These are phyloP conservation scores for Trichophyton verrucosum DNA, from an alignment of 2,329 filamentous ascomycete species.

Conservation along the genomic window DNA sequence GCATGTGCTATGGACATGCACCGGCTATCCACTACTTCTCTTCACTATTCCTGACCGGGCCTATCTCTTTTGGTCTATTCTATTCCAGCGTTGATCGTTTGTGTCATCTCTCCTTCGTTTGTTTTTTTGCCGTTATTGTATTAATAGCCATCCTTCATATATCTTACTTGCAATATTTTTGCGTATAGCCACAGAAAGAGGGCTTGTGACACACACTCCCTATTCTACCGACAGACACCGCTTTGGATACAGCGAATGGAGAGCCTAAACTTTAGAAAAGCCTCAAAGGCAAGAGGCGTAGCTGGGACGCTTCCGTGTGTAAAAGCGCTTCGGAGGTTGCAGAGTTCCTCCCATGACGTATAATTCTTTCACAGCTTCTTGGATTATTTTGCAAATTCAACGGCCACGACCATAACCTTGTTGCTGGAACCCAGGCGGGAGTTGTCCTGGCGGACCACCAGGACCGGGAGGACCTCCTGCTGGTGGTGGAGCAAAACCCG, in stretches of 20 bases:
- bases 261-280: background rate
- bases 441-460: constrained; percentile 20
- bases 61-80: background rate
- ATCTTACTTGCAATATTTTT: background rate
- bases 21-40: background rate
- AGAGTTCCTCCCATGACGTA: background rate
- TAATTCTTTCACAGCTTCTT: too few species aligned
- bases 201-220: background rate
- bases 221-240: background rate
- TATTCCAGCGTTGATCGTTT: background rate
- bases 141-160: background rate
- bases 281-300: background rate
- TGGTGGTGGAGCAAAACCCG: constrained; percentile 34
- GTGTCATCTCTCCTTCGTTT: background rate
- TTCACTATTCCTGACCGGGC: background rate
- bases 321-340: background rate
- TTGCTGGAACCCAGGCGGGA: constrained; percentile 34
- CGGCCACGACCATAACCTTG: constrained; percentile 27
- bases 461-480: constrained; percentile 16
- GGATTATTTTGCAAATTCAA: constrained; percentile 16
- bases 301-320: background rate
- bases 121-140: background rate
- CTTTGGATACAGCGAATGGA: background rate
- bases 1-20: background rate
- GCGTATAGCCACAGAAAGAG: background rate